phyloP scores from a whole-genome alignment of 2,329 filamentous ascomycete genomes.

The Fusarium euwallaceae region DNA sequence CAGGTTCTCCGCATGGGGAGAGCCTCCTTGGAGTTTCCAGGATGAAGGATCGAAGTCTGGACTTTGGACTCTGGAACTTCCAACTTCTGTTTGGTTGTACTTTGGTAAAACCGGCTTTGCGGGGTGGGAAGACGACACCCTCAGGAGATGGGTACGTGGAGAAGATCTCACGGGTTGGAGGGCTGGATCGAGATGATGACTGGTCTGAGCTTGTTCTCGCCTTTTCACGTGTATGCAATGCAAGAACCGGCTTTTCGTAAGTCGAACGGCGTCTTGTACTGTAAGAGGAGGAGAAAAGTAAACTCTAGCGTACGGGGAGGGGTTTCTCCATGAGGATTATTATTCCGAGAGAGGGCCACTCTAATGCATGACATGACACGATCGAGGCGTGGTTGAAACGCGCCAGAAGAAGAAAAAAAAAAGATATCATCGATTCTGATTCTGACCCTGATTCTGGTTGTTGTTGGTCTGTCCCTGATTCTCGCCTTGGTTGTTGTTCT shows the following conservation, averaged over 20 bases:
- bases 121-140: constrained; percentile 36
- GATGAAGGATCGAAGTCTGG: constrained; percentile 22
- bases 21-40: background rate
- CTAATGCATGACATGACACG: constrained; percentile 33
- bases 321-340: constrained; percentile 41
- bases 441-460: background rate
- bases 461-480: background rate
- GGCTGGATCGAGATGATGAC: constrained; percentile 38
- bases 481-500: constrained; percentile 8
- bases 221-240: constrained; percentile 6
- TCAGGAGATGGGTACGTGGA: background rate
- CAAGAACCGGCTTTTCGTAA: background rate
- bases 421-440: constrained; percentile 31
- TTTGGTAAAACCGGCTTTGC: constrained; percentile 38
- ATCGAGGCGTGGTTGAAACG: constrained; percentile 31
- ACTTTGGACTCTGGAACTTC: constrained; percentile 7
- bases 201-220: constrained; percentile 31
- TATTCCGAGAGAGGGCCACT: constrained; percentile 4
- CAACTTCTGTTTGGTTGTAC: constrained; percentile 1
- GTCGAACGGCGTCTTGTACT: background rate
- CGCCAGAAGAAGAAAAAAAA: constrained; percentile 15
- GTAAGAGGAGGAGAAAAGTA: background rate
- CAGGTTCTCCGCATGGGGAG: constrained; percentile 20
- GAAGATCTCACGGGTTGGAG: constrained; percentile 34
- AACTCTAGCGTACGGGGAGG: constrained; percentile 39